These are phyloP conservation scores for Trametes hirsuta DNA, from an alignment of 1,284 basidiomycete species.

Conservation along the genomic window DNA sequence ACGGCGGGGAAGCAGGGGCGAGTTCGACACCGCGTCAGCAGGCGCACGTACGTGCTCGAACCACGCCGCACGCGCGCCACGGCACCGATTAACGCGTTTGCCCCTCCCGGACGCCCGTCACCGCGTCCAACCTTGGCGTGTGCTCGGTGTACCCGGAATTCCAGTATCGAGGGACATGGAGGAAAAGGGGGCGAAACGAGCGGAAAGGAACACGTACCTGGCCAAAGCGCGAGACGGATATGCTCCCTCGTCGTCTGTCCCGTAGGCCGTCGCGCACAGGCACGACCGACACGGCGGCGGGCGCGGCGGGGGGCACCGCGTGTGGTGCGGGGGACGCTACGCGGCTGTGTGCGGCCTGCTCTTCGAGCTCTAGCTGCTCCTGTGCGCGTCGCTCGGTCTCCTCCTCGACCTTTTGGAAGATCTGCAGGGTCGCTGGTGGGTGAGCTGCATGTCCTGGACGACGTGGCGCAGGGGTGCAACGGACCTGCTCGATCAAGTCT, in stretches of 20 bases:
- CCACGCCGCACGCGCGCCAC: no score
- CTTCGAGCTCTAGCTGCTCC: conserved; percentile 16
- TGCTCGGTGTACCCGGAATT: background rate
- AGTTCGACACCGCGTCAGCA: no score
- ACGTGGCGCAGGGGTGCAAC: background rate
- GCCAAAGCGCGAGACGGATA: conserved; percentile 32
- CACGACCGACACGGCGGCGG: conserved; percentile 9
- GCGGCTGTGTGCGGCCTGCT: conserved; percentile 11
- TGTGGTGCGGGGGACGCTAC: background rate
- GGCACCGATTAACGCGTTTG: no score
- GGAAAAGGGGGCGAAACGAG: background rate
- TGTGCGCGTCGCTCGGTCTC: conserved; percentile 30
- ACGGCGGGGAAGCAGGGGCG: no score
- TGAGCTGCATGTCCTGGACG: background rate
- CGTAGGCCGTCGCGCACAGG: conserved; percentile 5
- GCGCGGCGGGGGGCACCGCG: conserved; percentile 2
- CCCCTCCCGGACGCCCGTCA: no score
- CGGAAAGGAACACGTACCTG: conserved; percentile 19
- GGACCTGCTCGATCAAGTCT: conserved; percentile 28
- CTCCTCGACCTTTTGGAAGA: conserved; percentile 32
- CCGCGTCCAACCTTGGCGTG: no score
- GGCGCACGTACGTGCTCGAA: no score
- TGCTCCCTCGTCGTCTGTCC: conserved; percentile 29
- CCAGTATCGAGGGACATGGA: background rate
- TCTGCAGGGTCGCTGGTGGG: conserved; percentile 13